A percentile compares a stretch with the other conserved stretches of the same genome.
Conservation (phyloP, 2,329 filamentous ascomycete species). For the Arthroderma sp. region DNA sequence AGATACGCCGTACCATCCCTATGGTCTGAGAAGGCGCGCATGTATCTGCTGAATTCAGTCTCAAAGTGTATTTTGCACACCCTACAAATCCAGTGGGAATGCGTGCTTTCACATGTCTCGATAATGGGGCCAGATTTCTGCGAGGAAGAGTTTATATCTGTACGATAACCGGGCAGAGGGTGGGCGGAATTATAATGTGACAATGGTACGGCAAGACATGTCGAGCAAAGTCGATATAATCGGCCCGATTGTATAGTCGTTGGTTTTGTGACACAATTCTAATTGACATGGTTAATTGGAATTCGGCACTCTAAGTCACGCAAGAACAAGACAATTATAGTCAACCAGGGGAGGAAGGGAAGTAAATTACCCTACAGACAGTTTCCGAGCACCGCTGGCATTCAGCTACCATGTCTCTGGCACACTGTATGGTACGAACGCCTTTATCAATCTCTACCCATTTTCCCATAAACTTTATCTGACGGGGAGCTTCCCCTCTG, state of each 20-base stretch:
- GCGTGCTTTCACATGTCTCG: slow-evolving; percentile 45
- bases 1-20: slow-evolving; percentile 66
- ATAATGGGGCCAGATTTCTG: slow-evolving; percentile 26
- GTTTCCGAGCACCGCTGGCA: slow-evolving; percentile 65
- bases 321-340: no score
- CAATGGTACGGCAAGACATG: slow-evolving; percentile 61
- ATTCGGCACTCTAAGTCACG: no score
- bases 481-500: slow-evolving; percentile 8
- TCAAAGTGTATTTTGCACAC: slow-evolving; percentile 62
- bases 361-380: slow-evolving; percentile 62
- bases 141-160: slow-evolving; percentile 12
- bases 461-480: slow-evolving; percentile 12
- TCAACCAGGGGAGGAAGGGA: background rate
- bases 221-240: slow-evolving; percentile 66
- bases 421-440: slow-evolving; percentile 39
- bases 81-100: slow-evolving; percentile 63
- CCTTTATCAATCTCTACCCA: slow-evolving; percentile 18
- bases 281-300: slow-evolving; percentile 4
- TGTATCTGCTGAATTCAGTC: slow-evolving; percentile 44
- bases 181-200: slow-evolving; percentile 17
- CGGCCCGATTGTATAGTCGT: slow-evolving; percentile 55
- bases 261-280: slow-evolving; percentile 89
- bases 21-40: slow-evolving; percentile 75
- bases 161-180: slow-evolving; percentile 1
- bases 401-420: slow-evolving; percentile 71